Percentiles rank a stretch among this genome's conserved stretches.
phyloP scores from a whole-genome alignment of 441 rosid species.

The Jatropha multifida region DNA sequence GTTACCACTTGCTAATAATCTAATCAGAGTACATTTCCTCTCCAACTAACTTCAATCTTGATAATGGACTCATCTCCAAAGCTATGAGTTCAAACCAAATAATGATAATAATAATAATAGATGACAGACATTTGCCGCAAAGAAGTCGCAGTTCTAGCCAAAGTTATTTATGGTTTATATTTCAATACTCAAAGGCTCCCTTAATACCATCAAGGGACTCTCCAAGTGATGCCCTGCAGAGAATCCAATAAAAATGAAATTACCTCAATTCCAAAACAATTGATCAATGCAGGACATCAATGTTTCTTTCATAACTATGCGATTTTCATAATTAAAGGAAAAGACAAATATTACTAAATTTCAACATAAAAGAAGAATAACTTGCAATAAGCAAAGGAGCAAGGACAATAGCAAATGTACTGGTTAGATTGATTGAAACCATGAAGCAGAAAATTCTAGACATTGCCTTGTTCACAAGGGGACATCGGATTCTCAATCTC shows the following conservation, averaged over 20 bases:
- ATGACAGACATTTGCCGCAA: too few relatives aligned
- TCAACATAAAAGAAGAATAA: too few relatives aligned
- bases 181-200: constrained; percentile 55
- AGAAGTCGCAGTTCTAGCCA: not conserved
- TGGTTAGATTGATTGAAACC: constrained; percentile 5
- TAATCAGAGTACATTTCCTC: too few relatives aligned
- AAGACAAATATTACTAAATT: not conserved
- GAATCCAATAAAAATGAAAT: not conserved
- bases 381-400: not conserved
- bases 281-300: not conserved
- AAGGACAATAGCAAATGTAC: not conserved
- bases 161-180: not conserved
- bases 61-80: not conserved
- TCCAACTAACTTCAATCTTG: not conserved
- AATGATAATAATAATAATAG: too few relatives aligned
- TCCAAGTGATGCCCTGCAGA: constrained; percentile 67
- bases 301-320: not conserved
- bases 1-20: not conserved
- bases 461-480: not conserved
- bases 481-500: not conserved
- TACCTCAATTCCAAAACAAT: not conserved
- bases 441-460: not conserved
- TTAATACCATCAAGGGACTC: constrained; percentile 70
- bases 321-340: not conserved
- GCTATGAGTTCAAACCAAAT: too few relatives aligned